phyloP scores from a whole-genome alignment of 495 filamentous ascomycete species.

The Aspergillus sclerotiicarbonarius region DNA sequence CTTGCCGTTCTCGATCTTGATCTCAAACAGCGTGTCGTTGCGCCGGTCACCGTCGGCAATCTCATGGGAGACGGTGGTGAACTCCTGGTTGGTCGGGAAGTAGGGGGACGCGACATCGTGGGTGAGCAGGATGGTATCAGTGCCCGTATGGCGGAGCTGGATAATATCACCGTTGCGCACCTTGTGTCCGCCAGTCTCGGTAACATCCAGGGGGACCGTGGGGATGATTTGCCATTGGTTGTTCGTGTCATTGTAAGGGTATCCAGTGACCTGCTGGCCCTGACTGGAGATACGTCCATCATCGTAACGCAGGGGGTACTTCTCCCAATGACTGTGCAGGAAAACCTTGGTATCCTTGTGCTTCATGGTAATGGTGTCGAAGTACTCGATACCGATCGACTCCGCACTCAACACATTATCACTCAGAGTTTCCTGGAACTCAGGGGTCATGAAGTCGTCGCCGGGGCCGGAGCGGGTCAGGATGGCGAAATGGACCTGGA shows the following conservation, averaged over 20 bases:
- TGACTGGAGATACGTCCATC: constrained; percentile 97
- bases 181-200: constrained; percentile 51
- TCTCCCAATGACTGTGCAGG: constrained; percentile 88
- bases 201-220: constrained; percentile 49
- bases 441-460: constrained; percentile 98
- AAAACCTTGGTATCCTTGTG: constrained; percentile 98
- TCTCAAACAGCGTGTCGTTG: constrained; percentile 91
- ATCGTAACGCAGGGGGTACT: constrained; percentile 91
- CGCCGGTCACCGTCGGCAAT: constrained; percentile 73
- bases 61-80: constrained; percentile 75
- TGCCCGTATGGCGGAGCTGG: constrained; percentile 82
- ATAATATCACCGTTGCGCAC: constrained; percentile 86
- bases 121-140: constrained; percentile 83
- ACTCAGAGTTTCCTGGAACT: constrained; percentile 93
- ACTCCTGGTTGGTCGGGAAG: constrained; percentile 97
- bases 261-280: constrained; percentile 96
- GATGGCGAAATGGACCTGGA: constrained; percentile 97
- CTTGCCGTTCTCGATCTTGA: constrained; percentile 87
- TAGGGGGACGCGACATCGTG: constrained; percentile 98
- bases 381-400: constrained; percentile 83
- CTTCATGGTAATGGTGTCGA: constrained; percentile 79
- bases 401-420: constrained; percentile 91
- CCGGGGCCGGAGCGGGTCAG: constrained; percentile 86
- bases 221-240: constrained; percentile 97
- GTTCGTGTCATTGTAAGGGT: constrained; percentile 97